Base-by-base conservation (phyloP, 768 basidiomycete species). In the Cubamyces lactineus region DNA sequence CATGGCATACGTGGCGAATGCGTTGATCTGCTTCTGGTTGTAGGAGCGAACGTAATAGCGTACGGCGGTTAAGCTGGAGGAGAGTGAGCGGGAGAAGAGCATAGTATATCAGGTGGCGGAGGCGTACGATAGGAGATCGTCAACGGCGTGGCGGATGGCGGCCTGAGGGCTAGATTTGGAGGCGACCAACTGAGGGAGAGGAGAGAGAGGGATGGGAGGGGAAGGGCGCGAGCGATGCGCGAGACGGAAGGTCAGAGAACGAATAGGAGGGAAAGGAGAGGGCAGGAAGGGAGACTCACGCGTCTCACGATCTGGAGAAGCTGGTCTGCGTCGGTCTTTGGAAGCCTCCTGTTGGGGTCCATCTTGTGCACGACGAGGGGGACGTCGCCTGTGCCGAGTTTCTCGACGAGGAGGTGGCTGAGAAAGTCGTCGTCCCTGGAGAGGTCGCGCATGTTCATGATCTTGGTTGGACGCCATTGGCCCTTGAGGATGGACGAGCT, bases 291-390 rank as follows among this genome's bases (percentile, higher is more conserved):
- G 49, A 57, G 47, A 79, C 82, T 70, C 74, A 94, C 92, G 86
- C 90, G 88, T 84, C 84, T 82, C 61, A 92, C 87, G 68, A 86
- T 86, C 65, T 78, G 74, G 73, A 94, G 80, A 68, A 94, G 82
- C 72, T 87, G 84, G 46, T 80, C 76, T 8, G 86, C 77, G 66
- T 87, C 81, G 54, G 89, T 86, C 79, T 89, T 92, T 61, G 92
- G 92, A 28, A 93, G 81, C 51, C 86, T 81, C 57, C 89, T 82
- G 63, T 84, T 82, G 24, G 88, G 78, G 73, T 94, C 91, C 92
- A 94, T 94, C 76, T 92, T 94, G 79, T 94, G 92, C 15, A 94
- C 92, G 59, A 87, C 83, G 55, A 94, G 81, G n/a, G 92, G 92
- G 8, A 88, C 87, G 40, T 70, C 76, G 34, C 89, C 89, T 3